Evolutionary conservation across 208 protist genomes (phyloP), one percentile per base, ranked within the genome.

Genomic region (Trypanosoma conorhini): DNA sequence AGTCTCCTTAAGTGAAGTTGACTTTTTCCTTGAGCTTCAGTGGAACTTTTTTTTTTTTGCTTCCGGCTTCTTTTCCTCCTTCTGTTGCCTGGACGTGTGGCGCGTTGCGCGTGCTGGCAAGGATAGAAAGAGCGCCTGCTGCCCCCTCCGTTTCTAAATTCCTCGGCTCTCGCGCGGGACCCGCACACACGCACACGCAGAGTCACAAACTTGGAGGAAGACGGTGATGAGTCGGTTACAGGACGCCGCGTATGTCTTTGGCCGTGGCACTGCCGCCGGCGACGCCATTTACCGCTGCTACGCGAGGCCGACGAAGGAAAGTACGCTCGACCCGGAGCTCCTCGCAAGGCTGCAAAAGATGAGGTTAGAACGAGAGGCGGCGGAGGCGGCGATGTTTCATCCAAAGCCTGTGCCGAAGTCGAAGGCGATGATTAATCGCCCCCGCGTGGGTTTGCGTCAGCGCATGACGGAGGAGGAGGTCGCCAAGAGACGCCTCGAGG

Each of bases 241-340:
- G 42, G 38, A 38, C 19, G 69, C 76, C 0, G 83, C 81, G 21
- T 82, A 86, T 72, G 56, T 88, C 3, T 96, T 96, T 67, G 92
- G 92, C 24, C 77, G 92, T n/a, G 92, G 92, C 70, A 94, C 92
- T 9, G 81, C 92, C 4, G 89, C 92, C 4, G 92, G 92, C 0
- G 86, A 92, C 40, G 92, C 92, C n/a, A 92, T 96, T 48, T 94
- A 92, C 76, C 81, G 81, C 63, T 94, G 87, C 74, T 96, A 96
- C 76, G 78, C 75, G 31, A 70, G 76, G 12, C 88, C 88, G 0
- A 76, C 63, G 2, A 96, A 94, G 71, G 79, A 83, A 44, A 92
- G 85, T 77, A 96, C 91, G 4, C 72, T 93, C 4, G 91, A 96
- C 50, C 88, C 87, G 2, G 74, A 91, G 63, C 83, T 96, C 21